phyloP scores from a whole-genome alignment of 1,139 yeast genomes.

The Sporopachydermia cereana region DNA sequence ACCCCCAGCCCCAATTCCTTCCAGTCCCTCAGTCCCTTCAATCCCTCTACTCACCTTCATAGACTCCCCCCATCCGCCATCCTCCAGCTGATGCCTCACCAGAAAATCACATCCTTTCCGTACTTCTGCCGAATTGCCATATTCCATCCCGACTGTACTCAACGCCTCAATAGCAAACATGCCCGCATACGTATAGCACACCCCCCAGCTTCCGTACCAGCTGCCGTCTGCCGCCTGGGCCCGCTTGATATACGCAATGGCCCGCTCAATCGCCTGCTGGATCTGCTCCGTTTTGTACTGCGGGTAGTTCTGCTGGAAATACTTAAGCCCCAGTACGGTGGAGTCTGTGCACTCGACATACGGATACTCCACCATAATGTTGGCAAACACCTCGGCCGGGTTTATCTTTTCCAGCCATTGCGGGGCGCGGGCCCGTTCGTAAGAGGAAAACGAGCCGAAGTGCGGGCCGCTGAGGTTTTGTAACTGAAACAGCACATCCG shows the following conservation, averaged over 20 bases:
- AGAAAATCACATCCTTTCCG: conserved; percentile 77
- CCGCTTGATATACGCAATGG: conserved; percentile 56
- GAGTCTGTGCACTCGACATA: conserved; percentile 98
- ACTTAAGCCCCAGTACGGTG: conserved; percentile 76
- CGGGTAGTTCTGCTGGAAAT: conserved; percentile 50
- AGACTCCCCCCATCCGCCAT: conserved; percentile 97
- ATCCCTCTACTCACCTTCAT: conserved; percentile 32
- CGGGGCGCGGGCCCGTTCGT: conserved; percentile 78
- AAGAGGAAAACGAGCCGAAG: conserved; percentile 87
- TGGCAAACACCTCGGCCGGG: conserved; percentile 97
- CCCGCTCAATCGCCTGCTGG: conserved; percentile 53
- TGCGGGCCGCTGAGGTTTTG: conserved; percentile 78
- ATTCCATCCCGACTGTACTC: conserved; percentile 52
- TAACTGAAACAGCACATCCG: conserved; percentile 55
- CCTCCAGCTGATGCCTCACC: conserved; percentile 59
- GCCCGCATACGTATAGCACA: conserved; percentile 89
- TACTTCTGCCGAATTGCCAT: conserved; percentile 50
- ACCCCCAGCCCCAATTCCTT: no score
- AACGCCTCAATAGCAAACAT: conserved; percentile 98
- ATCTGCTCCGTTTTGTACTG: conserved; percentile 59
- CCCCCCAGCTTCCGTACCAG: conserved; percentile 99
- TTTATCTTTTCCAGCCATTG: conserved; percentile 65
- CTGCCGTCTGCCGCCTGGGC: conserved; percentile 76
- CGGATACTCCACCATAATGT: conserved; percentile 97
- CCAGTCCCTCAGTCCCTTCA: no score